Evolutionary conservation across 1,284 basidiomycete species (phyloP), one percentile per base, ranked within the genome.

Genomic region (Cutaneotrichosporon cyanovorans): DNA sequence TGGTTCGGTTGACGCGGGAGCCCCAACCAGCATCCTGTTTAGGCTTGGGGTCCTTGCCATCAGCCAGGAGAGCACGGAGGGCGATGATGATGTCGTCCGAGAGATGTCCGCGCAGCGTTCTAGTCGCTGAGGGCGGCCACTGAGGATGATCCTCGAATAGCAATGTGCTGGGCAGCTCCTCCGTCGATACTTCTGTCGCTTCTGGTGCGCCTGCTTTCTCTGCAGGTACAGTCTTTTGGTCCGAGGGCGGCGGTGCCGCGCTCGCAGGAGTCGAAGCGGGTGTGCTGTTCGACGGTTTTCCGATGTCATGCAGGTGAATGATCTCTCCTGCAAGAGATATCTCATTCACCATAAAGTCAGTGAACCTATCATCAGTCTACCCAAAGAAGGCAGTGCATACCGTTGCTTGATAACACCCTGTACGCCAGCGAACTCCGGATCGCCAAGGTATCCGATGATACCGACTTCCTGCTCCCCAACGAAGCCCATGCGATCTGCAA

Each of bases 331-430:
- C 81, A 46, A 82, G 76, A 57, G 87, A 81, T 36, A 96, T 83
- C 72, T 96, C 91, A 62, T 80, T 85, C 21, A 96, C 91, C 55
- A 95, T 63, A 65, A 96, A 96, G 71, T 96, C 91, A 32, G 90
- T 91, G 67, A 95, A 95, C 60, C 91, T 93, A 5, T 14, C 19
- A 35, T 39, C 31, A 34, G 40, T 15, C n/a, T n/a, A 32, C 15
- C 11, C 12, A 21, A 15, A 18, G 3, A 9, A 19, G 6, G 10
- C 22, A 16, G 31, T 10, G 5, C 57, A 76, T 51, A 89, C 90
- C 90, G 77, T 72, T 95, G 90, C 72, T 96, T 96, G 68, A 96
- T 93, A 61, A 95, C 91, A 8, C 87, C 91, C 40, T 83, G 77
- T 53, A 95, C 55, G 11, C 63, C 83, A 56, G 79, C 78, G 5